Base-by-base conservation (phyloP, 768 basidiomycete species). In the Naganishia vishniacii region DNA sequence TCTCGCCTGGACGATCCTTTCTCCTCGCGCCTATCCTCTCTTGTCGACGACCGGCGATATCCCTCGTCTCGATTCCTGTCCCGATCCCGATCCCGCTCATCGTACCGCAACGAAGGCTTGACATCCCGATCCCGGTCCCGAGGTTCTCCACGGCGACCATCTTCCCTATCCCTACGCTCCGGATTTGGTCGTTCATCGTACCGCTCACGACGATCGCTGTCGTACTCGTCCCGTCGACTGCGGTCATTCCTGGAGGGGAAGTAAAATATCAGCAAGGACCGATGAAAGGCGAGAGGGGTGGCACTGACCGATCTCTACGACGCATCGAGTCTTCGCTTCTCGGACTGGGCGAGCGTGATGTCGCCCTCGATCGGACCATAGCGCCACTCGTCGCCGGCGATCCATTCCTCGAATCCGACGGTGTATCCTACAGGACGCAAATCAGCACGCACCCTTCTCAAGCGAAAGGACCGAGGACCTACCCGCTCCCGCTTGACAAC, bases 401-500 rank as follows among this genome's bases (percentile, higher is more conserved):
- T 42, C 62, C 60, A 13, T 56, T 48, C 15, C 53, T 25, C 3
- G 65, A 53, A 25, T 31, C 62, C 18, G 42, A 42, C 31, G 41
- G 41, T 62, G 58, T 59, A 45, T 44, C 48, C 56, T 49, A 25
- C 45, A 2, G 62, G 44, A 20, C 13, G 9, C 12, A 1, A 16
- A 29, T 56, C 20, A 60, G 46, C 47, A 31, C 23, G 1, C 28
- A 29, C 15, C n/a, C 48, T 1, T 31, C 59, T 18, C 37, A 61
- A 48, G 68, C 16, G 64, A 40, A 25, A 49, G 62, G 20, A 47
- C 45, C 3, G 29, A 63, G 28, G 40, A 31, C 60, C 73, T 56
- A 81, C 81, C 59, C 81, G 80, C 58, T 88, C 89, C 73, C 81
- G 81, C 78, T 84, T 89, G 47, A 91, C 72, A 31, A 98, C 80